Evolutionary conservation across 208 protist genomes (phyloP).

Genomic region (Leishmania lainsoni): DNA sequence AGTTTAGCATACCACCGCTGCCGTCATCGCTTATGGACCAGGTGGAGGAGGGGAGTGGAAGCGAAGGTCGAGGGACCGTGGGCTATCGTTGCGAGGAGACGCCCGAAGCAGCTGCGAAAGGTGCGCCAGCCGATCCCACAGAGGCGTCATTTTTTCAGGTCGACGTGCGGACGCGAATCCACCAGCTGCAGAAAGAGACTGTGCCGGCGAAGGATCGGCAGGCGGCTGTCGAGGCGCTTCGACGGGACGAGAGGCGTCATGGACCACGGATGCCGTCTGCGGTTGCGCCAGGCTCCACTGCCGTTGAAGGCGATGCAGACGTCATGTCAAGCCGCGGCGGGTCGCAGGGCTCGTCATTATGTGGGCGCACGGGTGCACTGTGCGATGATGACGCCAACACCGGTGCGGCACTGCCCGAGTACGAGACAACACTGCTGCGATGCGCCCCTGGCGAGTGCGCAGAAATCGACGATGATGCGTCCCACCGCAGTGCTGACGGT

Average conservation of each 20-base stretch:
- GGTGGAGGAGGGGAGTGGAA: not conserved
- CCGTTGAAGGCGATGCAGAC: not conserved
- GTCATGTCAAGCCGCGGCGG: not conserved
- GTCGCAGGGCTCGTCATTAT: not conserved
- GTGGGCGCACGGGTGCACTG: not conserved
- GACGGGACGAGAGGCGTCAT: not conserved
- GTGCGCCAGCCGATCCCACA: not conserved
- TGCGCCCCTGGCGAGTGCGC: not conserved
- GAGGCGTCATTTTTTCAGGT: slow-evolving; percentile 64
- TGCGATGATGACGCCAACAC: not conserved
- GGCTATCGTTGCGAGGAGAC: not conserved
- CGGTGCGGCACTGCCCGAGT: no score
- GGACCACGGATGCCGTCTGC: not conserved
- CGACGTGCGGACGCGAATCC: slow-evolving; percentile 37
- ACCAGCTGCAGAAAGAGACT: slow-evolving; percentile 15
- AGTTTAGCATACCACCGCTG: slow-evolving; percentile 60
- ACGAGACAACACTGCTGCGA: not conserved
- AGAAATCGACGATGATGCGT: not conserved
- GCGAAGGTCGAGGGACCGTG: not conserved
- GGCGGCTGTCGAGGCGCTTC: slow-evolving; percentile 7
- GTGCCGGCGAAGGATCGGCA: not conserved
- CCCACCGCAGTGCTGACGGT: not conserved
- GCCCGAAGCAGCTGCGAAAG: not conserved
- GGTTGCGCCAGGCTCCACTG: not conserved
- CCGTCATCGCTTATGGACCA: slow-evolving; percentile 24